Conservation (phyloP, 1,139 yeast species). For the Maudiozyma humilis region DNA sequence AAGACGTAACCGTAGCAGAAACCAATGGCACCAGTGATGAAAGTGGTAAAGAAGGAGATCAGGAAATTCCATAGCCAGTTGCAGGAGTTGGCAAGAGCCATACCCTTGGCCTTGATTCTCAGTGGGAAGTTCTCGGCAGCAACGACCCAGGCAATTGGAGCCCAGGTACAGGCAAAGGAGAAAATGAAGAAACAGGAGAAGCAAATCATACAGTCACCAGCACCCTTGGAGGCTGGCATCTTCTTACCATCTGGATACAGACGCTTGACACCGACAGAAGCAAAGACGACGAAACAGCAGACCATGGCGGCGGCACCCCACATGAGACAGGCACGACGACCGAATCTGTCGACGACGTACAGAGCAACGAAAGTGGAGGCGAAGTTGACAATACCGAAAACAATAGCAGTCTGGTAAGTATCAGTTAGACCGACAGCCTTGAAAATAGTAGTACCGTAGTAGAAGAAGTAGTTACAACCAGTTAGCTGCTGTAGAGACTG, state of each 20-base stretch:
- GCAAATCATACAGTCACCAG: constrained; percentile 15
- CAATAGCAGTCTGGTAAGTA: constrained; percentile 13
- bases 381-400: constrained; percentile 14
- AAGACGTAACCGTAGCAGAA: constrained; percentile 6
- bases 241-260: constrained; percentile 11
- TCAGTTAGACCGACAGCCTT: constrained; percentile 10
- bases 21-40: constrained; percentile 38
- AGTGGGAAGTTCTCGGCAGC: constrained; percentile 14
- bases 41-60: constrained; percentile 63
- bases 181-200: constrained; percentile 6
- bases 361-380: constrained; percentile 14
- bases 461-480: constrained; percentile 1
- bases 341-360: constrained; percentile 12
- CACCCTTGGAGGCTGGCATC: constrained; percentile 11
- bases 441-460: constrained; percentile 7
- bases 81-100: constrained; percentile 59
- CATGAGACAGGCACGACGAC: constrained; percentile 14
- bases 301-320: constrained; percentile 16
- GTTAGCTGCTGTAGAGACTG: background rate
- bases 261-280: constrained; percentile 14
- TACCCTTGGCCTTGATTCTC: constrained; percentile 58
- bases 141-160: constrained; percentile 11
- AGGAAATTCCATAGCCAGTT: constrained; percentile 72
- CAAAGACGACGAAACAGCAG: constrained; percentile 12
- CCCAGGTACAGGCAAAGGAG: constrained; percentile 5